A percentile compares a stretch with the other conserved stretches of the same genome.
Conservation (phyloP, 768 basidiomycete genomes). For the Pleurotus cornucopiae region DNA sequence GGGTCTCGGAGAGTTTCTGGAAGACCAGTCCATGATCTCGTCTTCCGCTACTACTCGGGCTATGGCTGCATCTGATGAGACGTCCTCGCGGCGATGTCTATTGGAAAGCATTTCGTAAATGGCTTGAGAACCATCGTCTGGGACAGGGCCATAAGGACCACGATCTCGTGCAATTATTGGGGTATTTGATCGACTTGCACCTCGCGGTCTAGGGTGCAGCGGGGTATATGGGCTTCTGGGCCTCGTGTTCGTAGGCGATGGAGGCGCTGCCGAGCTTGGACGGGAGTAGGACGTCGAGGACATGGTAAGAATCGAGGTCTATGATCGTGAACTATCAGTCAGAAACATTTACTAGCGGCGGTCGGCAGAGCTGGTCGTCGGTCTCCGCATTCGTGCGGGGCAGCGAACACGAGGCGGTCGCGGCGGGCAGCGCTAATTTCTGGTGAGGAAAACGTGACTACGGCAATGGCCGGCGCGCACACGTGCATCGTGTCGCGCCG, state of each 20-base stretch:
- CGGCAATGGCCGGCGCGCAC: too few species aligned
- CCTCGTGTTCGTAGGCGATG: conserved; percentile 7
- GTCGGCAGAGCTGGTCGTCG: background rate
- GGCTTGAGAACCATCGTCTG: conserved; percentile 7
- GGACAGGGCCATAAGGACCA: conserved; percentile 5
- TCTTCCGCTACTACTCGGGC: conserved; percentile 5
- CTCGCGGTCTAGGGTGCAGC: conserved; percentile 8
- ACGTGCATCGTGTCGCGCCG: background rate
- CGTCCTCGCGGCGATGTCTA: background rate
- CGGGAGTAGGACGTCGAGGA: conserved; percentile 3
- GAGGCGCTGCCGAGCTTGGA: conserved; percentile 3
- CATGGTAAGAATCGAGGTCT: background rate
- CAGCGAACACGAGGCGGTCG: background rate
- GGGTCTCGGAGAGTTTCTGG: conserved; percentile 3
- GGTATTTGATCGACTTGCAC: conserved; percentile 8
- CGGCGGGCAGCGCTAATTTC: background rate
- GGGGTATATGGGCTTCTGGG: conserved; percentile 10
- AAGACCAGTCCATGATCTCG: conserved; percentile 7
- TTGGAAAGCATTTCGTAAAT: conserved; percentile 7
- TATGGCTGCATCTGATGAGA: conserved; percentile 5
- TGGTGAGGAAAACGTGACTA: too few species aligned
- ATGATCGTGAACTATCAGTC: background rate
- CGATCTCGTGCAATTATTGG: conserved; percentile 7
- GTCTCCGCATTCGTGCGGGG: background rate
- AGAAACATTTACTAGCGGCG: background rate